phyloP scores from a whole-genome alignment of 768 basidiomycete species.

The Russula abietina region DNA sequence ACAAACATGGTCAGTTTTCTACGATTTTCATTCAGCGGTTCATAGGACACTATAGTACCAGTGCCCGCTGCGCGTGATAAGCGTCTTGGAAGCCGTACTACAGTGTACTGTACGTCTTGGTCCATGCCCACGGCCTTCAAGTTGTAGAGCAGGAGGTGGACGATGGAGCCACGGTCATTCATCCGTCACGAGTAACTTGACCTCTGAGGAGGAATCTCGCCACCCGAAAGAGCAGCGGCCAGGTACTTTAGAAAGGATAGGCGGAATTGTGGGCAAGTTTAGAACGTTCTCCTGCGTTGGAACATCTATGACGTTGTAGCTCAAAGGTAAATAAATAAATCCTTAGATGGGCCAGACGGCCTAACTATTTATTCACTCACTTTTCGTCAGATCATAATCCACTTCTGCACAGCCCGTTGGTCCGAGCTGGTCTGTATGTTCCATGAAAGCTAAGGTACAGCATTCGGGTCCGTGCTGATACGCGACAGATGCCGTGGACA shows the following conservation, averaged over 20 bases:
- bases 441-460: neutral
- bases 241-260: no score
- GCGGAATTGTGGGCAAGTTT: neutral
- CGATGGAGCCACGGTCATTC: neutral
- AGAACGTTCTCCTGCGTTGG: neutral
- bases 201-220: neutral
- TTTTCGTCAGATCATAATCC: neutral
- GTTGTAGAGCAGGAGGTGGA: neutral
- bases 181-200: neutral
- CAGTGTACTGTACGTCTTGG: no score
- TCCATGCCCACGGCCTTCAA: neutral
- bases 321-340: no score
- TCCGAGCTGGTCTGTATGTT: neutral
- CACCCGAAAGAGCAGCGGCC: neutral
- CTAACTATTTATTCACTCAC: neutral
- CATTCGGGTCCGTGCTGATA: no score
- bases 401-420: no score
- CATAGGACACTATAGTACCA: no score
- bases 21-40: neutral
- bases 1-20: neutral
- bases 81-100: no score
- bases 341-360: neutral
- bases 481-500: neutral
- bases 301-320: neutral
- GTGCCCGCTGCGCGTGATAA: no score